A percentile compares a stretch with the other conserved stretches of the same genome.
Evolutionary conservation across 2,329 filamentous ascomycete species (phyloP).

Genomic region (Colletotrichum brevisporum): DNA sequence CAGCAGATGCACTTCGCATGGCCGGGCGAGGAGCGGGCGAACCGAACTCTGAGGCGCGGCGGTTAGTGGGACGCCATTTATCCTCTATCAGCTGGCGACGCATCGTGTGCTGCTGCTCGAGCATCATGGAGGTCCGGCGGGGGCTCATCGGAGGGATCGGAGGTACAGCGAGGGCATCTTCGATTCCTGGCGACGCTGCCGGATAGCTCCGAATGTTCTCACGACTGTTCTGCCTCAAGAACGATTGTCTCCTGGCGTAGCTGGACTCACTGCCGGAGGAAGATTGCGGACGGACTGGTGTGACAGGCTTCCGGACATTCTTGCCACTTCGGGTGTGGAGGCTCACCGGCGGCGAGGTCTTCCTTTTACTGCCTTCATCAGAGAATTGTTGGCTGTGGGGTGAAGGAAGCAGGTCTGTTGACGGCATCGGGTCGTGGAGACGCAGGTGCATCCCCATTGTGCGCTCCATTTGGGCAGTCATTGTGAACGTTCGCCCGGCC

Average conservation of each 20-base stretch:
- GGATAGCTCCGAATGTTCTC: constrained; percentile 43
- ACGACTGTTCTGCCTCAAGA: constrained; percentile 41
- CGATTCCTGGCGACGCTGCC: constrained; percentile 39
- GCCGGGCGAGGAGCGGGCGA: neutral
- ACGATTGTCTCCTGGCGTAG: constrained; percentile 30
- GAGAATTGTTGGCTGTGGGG: constrained; percentile 45
- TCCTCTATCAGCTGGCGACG: constrained; percentile 26
- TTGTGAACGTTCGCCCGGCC: constrained; percentile 48
- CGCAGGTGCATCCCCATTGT: constrained; percentile 42
- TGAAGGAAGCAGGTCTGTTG: neutral
- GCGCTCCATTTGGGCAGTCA: constrained; percentile 48
- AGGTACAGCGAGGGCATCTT: constrained; percentile 40
- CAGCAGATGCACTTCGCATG: constrained; percentile 23
- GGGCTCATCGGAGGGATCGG: constrained; percentile 46
- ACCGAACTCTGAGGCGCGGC: neutral
- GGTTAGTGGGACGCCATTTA: constrained; percentile 19
- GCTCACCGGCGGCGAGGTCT: constrained; percentile 58
- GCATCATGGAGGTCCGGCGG: constrained; percentile 18
- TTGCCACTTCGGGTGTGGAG: constrained; percentile 56
- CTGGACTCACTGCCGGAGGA: constrained; percentile 47
- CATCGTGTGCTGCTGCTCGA: constrained; percentile 31
- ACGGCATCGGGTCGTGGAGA: neutral
- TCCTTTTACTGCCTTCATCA: constrained; percentile 47
- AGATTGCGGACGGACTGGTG: constrained; percentile 53
- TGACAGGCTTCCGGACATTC: constrained; percentile 48